Conservation (phyloP, 2,329 filamentous ascomycete genomes). For the Sarocladiaceae sp. region DNA sequence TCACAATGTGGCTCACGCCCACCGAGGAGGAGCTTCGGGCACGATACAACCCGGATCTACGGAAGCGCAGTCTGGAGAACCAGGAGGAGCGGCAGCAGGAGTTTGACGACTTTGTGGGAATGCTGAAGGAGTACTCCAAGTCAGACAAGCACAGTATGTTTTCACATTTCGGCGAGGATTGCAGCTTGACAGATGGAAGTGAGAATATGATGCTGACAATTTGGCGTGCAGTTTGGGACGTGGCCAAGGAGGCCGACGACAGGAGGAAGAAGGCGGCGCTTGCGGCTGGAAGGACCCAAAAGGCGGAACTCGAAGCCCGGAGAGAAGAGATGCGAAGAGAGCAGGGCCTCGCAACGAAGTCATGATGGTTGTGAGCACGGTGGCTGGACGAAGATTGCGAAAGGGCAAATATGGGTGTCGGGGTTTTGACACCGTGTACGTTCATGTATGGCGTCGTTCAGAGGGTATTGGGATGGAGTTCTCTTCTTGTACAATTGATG, state of each 20-base stretch:
- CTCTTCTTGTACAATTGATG: neutral
- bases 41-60: slow-evolving; percentile 91
- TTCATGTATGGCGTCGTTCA: neutral
- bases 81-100: slow-evolving; percentile 72
- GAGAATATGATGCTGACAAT: neutral
- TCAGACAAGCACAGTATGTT: slow-evolving; percentile 82
- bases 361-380: too few relatives aligned
- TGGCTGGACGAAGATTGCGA: too few relatives aligned
- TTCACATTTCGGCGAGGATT: too few relatives aligned
- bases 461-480: slow-evolving; percentile 3
- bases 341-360: slow-evolving; percentile 35
- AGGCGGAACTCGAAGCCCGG: slow-evolving; percentile 35
- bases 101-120: slow-evolving; percentile 79
- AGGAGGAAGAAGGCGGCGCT: slow-evolving; percentile 31
- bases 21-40: slow-evolving; percentile 89
- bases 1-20: slow-evolving; percentile 74
- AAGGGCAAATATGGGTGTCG: neutral
- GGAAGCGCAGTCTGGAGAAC: slow-evolving; percentile 76
- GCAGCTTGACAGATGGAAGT: neutral
- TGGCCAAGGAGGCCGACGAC: slow-evolving; percentile 43
- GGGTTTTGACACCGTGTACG: neutral
- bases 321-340: slow-evolving; percentile 44
- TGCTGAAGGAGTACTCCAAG: slow-evolving; percentile 83
- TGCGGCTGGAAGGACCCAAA: slow-evolving; percentile 27
- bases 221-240: slow-evolving; percentile 39